phyloP scores from a whole-genome alignment of 2,329 filamentous ascomycete genomes.

The Monilinia fructigena region DNA sequence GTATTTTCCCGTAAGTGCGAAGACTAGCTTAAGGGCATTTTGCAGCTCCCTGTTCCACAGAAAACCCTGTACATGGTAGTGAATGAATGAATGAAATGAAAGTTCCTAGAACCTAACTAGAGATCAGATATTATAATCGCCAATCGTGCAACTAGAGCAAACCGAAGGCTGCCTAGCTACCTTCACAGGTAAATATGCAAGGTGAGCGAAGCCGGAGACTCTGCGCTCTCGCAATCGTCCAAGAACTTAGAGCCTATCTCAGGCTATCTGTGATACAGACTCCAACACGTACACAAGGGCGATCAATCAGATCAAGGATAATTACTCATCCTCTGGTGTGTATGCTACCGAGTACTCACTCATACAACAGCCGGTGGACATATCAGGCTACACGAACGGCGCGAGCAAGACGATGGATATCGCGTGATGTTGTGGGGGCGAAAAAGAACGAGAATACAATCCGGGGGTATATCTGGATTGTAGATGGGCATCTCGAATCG shows the following conservation, averaged over 20 bases:
- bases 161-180: background rate
- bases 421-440: slow-evolving; percentile 7
- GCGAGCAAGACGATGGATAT: background rate
- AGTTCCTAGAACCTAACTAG: too few relatives aligned
- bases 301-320: background rate
- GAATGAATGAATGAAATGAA: too few relatives aligned
- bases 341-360: background rate
- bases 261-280: background rate
- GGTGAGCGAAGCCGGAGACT: background rate
- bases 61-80: too few relatives aligned
- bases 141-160: too few relatives aligned
- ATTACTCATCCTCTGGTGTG: background rate
- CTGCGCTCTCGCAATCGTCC: background rate
- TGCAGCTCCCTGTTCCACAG: too few relatives aligned
- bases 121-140: too few relatives aligned
- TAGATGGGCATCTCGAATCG: background rate
- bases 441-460: background rate
- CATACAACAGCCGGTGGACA: background rate
- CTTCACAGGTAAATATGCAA: background rate
- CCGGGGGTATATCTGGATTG: too few relatives aligned
- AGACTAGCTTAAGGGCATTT: too few relatives aligned
- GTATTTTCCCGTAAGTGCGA: too few relatives aligned
- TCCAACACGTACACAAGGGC: background rate
- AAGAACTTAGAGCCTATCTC: background rate
- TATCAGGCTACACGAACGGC: background rate